These are phyloP conservation scores for Dioszegia crocea DNA, from an alignment of 768 basidiomycete genomes.

Conservation along the genomic window DNA sequence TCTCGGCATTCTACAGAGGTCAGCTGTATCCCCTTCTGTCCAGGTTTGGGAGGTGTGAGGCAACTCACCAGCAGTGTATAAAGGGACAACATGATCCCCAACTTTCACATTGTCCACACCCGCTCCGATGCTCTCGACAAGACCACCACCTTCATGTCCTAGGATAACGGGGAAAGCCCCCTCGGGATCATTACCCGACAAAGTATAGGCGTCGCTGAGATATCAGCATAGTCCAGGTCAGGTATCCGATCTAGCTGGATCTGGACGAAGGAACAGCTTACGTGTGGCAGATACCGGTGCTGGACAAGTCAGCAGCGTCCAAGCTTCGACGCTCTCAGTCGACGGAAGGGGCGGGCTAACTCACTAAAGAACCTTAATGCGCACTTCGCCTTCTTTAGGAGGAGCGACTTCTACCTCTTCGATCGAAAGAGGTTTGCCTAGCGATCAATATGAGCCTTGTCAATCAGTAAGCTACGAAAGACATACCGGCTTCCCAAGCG, in stretches of 20 bases:
- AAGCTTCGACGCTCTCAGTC: background rate
- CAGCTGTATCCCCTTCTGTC: background rate
- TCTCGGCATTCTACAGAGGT: slow-evolving; percentile 53
- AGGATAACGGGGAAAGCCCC: slow-evolving; percentile 89
- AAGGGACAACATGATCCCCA: slow-evolving; percentile 95
- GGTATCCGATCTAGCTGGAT: too few relatives aligned
- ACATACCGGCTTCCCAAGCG: slow-evolving; percentile 88
- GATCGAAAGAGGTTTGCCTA: slow-evolving; percentile 60
- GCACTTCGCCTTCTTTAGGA: slow-evolving; percentile 81
- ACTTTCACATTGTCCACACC: slow-evolving; percentile 76
- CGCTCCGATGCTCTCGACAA: slow-evolving; percentile 92
- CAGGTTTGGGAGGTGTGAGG: background rate
- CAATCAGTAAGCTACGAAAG: background rate
- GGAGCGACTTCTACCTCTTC: slow-evolving; percentile 94
- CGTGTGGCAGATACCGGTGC: slow-evolving; percentile 95
- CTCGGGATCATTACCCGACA: slow-evolving; percentile 93
- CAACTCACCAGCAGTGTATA: slow-evolving; percentile 81
- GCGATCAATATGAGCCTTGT: slow-evolving; percentile 17
- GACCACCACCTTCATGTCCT: slow-evolving; percentile 66
- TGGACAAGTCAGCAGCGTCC: slow-evolving; percentile 7
- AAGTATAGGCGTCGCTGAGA: slow-evolving; percentile 77
- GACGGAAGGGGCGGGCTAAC: slow-evolving; percentile 15
- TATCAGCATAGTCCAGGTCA: background rate
- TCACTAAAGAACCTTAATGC: slow-evolving; percentile 77
- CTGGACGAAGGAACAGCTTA: slow-evolving; percentile 21